Base-by-base conservation (phyloP, 2,329 filamentous ascomycete species). In the Pyricularia sp. region DNA sequence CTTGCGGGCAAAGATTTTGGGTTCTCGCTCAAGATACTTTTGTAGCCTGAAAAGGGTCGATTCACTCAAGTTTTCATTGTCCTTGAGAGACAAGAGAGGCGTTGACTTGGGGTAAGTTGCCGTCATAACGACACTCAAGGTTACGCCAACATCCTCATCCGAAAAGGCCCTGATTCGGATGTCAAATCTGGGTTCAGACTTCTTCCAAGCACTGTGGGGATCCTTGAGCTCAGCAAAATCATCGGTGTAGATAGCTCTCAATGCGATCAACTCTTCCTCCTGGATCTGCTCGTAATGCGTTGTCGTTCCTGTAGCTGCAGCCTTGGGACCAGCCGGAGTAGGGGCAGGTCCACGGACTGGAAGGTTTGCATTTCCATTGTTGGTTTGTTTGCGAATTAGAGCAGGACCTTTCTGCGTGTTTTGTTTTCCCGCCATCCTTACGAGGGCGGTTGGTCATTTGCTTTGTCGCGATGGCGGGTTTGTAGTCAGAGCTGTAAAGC, bases 51-150 rank as follows among this genome's bases (percentile, higher is more conserved):
- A 90, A 69, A 86, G 84, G 1, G 91, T 92, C 68, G 86, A 88
- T 73, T 91, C 90, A 63, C 88, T 88, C 69, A 97, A 81, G 64
- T 86, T 83, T 30, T 84, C 82, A 61, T 88, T 81, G 68, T 88
- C 83, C 72, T 91, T 90, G 64, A 96, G 76, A 4, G 85, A 88
- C 17, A 97, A 80, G 12, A 92, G 81, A 1, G 94, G 94, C 1
- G 88, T 81, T 1, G 93, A 91, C 76, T 92, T 97, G 4, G 94
- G 95, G 77, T 98, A 98, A 0, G 94, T 97, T 7, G 93, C 91
- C 10, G 93, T 95, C 72, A 98, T 82, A 69, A 92, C 90, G 68
- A 96, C 92, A 65, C 87, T 85, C n/a, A 98, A 80, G 1, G 87
- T 88, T 58, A 93, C 83, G 30, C 84, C 85, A 70, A 93, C 86